Conservation (phyloP, 169 alveolate genomes). For the Besnoitia besnoiti region DNA sequence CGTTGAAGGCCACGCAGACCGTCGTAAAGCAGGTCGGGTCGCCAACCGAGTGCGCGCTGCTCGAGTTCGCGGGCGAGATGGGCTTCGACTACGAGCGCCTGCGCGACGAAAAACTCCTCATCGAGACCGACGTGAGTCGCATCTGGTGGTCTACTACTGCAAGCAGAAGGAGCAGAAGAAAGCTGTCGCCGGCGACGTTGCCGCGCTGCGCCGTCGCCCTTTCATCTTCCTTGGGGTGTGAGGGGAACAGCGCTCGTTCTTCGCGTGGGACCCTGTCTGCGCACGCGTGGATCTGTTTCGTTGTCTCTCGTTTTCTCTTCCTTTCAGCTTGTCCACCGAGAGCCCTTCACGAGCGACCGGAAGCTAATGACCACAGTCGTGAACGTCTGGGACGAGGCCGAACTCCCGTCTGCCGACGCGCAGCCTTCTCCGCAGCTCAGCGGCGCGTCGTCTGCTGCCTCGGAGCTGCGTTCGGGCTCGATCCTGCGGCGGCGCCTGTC, state of each 20-base stretch:
- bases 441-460: neutral
- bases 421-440: neutral
- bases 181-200: too few species aligned
- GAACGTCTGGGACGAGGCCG: conserved; percentile 13
- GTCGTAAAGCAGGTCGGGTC: conserved; percentile 37
- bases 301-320: neutral
- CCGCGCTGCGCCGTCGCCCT: too few species aligned
- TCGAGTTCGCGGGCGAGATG: conserved; percentile 75
- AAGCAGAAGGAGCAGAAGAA: too few species aligned
- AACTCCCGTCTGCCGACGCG: neutral
- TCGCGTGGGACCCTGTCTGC: neutral
- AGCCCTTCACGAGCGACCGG: conserved; percentile 79
- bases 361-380: conserved; percentile 83
- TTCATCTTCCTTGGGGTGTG: neutral
- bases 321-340: conserved; percentile 16
- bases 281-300: neutral
- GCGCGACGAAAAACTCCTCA: conserved; percentile 48
- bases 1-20: neutral
- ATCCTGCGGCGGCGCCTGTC: too few species aligned
- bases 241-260: neutral
- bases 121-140: neutral
- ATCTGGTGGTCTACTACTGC: too few species aligned
- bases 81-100: conserved; percentile 71
- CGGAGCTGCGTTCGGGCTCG: too few species aligned
- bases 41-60: conserved; percentile 85